Evolutionary conservation across 176 grass and related monocot species (phyloP).

Genomic region (Triticum dicoccoides): DNA sequence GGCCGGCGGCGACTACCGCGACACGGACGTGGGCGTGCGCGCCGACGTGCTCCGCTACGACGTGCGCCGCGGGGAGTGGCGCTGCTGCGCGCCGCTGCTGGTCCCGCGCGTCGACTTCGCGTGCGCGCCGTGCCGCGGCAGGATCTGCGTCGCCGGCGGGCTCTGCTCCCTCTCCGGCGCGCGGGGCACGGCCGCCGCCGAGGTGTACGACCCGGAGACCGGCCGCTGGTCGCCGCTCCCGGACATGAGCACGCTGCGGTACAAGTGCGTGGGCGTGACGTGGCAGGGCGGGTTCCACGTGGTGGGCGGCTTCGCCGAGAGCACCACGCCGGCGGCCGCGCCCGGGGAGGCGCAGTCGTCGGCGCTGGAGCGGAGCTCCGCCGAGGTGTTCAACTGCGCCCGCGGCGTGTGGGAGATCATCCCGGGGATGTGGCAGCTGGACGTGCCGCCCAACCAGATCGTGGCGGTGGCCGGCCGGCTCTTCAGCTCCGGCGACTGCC

Average conservation of each 20-base stretch:
- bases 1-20: neutral
- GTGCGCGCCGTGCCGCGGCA: constrained; percentile 47
- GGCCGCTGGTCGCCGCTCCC: constrained; percentile 49
- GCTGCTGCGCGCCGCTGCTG: constrained; percentile 36
- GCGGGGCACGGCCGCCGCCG: constrained; percentile 55
- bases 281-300: constrained; percentile 73
- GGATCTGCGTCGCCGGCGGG: constrained; percentile 63
- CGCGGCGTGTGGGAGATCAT: constrained; percentile 49
- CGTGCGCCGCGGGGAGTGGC: constrained; percentile 46
- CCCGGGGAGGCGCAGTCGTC: constrained; percentile 30
- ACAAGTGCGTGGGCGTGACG: constrained; percentile 67
- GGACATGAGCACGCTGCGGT: constrained; percentile 55
- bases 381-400: constrained; percentile 54
- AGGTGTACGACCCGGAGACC: constrained; percentile 36
- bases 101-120: constrained; percentile 70
- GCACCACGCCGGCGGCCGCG: constrained; percentile 12
- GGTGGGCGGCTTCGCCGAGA: constrained; percentile 59
- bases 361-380: constrained; percentile 72
- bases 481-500: constrained; percentile 79
- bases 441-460: constrained; percentile 79
- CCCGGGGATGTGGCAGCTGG: constrained; percentile 83
- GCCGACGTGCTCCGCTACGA: constrained; percentile 49
- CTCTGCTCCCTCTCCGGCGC: constrained; percentile 42
- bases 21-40: constrained; percentile 46
- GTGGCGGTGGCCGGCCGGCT: constrained; percentile 46